Base-by-base conservation (phyloP, 108 stramenopile species). In the Pseudonitzschia multiseries region DNA sequence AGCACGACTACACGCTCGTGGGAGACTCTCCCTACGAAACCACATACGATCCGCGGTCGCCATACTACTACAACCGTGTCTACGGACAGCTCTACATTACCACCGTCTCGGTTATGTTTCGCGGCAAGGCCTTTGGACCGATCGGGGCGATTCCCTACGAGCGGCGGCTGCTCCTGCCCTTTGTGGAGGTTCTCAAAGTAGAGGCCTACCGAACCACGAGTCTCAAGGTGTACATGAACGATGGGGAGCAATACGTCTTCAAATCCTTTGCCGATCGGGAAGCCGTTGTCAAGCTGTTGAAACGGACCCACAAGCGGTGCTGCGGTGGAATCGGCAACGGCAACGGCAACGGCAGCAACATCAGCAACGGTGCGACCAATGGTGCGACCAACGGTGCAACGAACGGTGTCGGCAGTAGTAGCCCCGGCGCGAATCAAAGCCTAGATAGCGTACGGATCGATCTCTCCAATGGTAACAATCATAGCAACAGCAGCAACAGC, bases 101-200 rank as follows among this genome's bases (percentile, higher is more conserved):
- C 40, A 81, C 80, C 10, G 62, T 72, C 33, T 85, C 80, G 36
- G 26, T 92, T 27, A 77, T 87, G 27, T 92, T 87, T 69, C 87
- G 86, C 57, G 81, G 80, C 59, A 89, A 89, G 68, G 61, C 88
- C 10, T 83, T 92, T 72, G 91, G 91, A 17, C 57, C 57, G 57
- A 59, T 59, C 27, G 57, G 57, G 17, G 57, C 57, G 3, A 59
- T 59, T 12, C 57, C 57, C 0, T 89, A 88, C 69, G 91, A 92
- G 74, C 81, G 84, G 42, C 77, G 81, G 62, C 57, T 89, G 24
- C 60, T 81, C 48, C 67, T 92, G 13, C 65, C 65, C 14, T 81
- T 81, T 41, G 26, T 65, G 29, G 81, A 87, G n/a, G 54, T 86
- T 31, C 29, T 54, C 14, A 56, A 78, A 24, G 75, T 86, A 13